Conservation (phyloP, 345 rosid species). For the Geranium brycei region DNA sequence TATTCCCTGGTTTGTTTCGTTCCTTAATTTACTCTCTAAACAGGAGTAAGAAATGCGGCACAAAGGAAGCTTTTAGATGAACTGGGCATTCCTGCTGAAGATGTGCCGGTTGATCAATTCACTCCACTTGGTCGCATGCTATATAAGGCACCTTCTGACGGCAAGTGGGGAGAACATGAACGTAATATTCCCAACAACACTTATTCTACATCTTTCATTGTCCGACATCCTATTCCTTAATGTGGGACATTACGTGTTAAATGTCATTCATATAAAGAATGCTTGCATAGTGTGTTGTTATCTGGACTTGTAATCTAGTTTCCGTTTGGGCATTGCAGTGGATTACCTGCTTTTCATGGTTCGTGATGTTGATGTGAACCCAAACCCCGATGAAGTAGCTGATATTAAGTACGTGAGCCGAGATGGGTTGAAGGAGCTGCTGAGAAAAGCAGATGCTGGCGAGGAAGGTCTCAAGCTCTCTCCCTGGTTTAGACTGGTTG, state of each 20-base stretch:
- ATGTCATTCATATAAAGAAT: not conserved
- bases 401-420: slow-evolving; percentile 59
- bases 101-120: slow-evolving; percentile 82
- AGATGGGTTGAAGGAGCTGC: slow-evolving; percentile 66
- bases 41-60: slow-evolving; percentile 94
- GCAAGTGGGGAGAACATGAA: slow-evolving; percentile 98
- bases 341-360: slow-evolving; percentile 82
- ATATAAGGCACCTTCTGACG: slow-evolving; percentile 96
- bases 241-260: not conserved
- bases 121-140: slow-evolving; percentile 62
- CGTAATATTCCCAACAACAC: slow-evolving; percentile 28
- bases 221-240: not conserved
- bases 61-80: slow-evolving; percentile 96
- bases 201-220: not conserved
- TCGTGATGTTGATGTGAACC: slow-evolving; percentile 50
- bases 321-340: slow-evolving; percentile 33
- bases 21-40: slow-evolving; percentile 5
- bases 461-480: slow-evolving; percentile 75
- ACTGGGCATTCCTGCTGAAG: slow-evolving; percentile 85
- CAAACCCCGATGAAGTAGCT: slow-evolving; percentile 89
- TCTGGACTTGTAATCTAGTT: too few species aligned
- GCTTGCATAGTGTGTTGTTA: not conserved
- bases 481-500: slow-evolving; percentile 94
- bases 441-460: slow-evolving; percentile 80
- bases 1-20: not conserved